Percentiles rank a stretch among this genome's conserved stretches.
phyloP scores from a whole-genome alignment of 345 rosid species.

The Ailanthus altissimus region DNA sequence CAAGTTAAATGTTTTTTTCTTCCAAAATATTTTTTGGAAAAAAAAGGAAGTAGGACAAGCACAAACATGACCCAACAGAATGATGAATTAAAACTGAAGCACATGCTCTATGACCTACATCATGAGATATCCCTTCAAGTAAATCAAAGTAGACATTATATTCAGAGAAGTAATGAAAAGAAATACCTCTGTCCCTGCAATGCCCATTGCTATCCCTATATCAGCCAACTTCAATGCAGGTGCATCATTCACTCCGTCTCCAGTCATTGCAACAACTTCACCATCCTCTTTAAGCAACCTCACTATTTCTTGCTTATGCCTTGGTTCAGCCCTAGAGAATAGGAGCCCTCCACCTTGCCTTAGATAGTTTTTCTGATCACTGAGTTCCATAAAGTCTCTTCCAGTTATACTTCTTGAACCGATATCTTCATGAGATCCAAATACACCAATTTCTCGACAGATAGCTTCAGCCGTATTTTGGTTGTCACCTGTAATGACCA shows the following conservation, averaged over 20 bases:
- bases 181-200: slow-evolving; percentile 88
- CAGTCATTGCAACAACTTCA: slow-evolving; percentile 99
- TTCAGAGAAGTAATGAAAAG: not conserved
- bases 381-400: slow-evolving; percentile 65
- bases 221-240: slow-evolving; percentile 98
- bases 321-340: slow-evolving; percentile 97
- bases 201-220: slow-evolving; percentile 98
- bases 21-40: too few species aligned
- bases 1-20: not conserved
- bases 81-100: not conserved
- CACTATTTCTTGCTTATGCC: slow-evolving; percentile 97
- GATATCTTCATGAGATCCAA: slow-evolving; percentile 64
- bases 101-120: not conserved
- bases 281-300: slow-evolving; percentile 94
- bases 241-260: slow-evolving; percentile 98
- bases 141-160: not conserved
- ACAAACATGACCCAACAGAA: not conserved
- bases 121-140: not conserved
- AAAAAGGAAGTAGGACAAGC: not conserved
- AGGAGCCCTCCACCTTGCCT: slow-evolving; percentile 76
- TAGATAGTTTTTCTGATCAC: slow-evolving; percentile 56
- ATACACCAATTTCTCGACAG: slow-evolving; percentile 93
- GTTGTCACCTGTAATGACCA: slow-evolving; percentile 98
- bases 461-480: slow-evolving; percentile 95
- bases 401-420: slow-evolving; percentile 78